These are phyloP conservation scores for Saccharomycopsis capsularis DNA, from an alignment of 805 yeast genomes.

Conservation along the genomic window DNA sequence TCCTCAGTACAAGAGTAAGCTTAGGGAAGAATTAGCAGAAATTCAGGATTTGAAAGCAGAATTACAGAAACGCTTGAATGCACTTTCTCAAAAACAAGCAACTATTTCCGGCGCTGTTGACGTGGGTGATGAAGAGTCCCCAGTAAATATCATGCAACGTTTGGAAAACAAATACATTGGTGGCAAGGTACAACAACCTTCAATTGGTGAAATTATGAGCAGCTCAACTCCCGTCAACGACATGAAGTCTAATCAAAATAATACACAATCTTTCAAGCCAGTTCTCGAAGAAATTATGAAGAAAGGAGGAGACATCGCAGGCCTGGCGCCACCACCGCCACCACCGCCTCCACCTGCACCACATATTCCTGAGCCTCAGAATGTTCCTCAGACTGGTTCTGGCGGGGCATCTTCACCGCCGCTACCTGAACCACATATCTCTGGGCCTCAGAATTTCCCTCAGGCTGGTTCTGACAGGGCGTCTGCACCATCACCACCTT, in stretches of 20 bases:
- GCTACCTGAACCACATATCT: neutral
- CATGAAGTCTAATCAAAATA: constrained; percentile 1
- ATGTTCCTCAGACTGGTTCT: no score
- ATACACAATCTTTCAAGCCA: constrained; percentile 2
- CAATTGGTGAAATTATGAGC: constrained; percentile 9
- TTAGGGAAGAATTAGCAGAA: constrained; percentile 35
- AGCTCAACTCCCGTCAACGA: neutral
- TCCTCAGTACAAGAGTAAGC: neutral
- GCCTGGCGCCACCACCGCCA: constrained; percentile 4
- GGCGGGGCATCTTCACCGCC: constrained; percentile 8
- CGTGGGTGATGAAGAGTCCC: constrained; percentile 19
- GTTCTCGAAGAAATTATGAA: constrained; percentile 14
- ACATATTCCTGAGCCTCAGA: no score
- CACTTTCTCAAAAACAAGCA: constrained; percentile 24
- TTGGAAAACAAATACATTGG: constrained; percentile 18
- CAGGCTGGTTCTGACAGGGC: no score
- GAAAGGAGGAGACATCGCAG: neutral
- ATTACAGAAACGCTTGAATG: constrained; percentile 34
- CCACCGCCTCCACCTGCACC: constrained; percentile 10
- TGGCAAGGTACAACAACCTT: constrained; percentile 12
- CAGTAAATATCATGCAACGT: constrained; percentile 2
- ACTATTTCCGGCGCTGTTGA: constrained; percentile 9
- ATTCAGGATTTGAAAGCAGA: constrained; percentile 36
- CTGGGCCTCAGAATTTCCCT: no score
- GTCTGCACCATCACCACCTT: constrained; percentile 31